These are phyloP conservation scores for Filosporella fistucella DNA, from an alignment of 495 filamentous ascomycete genomes.

Conservation along the genomic window DNA sequence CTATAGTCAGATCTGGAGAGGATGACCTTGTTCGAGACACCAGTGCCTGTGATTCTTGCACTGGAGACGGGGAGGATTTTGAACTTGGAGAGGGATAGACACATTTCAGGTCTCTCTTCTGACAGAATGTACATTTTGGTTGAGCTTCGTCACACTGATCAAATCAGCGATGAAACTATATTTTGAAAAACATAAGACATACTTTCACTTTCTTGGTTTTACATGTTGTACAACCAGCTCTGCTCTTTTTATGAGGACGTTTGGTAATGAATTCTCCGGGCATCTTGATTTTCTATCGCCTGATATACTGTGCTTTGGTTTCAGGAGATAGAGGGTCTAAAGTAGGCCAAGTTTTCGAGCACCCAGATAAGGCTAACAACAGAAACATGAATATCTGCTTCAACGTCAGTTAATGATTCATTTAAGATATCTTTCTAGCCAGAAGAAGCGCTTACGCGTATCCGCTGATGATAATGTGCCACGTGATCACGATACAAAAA, in stretches of 20 bases:
- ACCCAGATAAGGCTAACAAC: no score
- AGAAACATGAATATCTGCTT: no score
- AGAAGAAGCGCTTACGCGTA: no score
- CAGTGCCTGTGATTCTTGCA: constrained; percentile 2
- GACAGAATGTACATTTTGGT: constrained; percentile 41
- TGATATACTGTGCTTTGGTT: no score
- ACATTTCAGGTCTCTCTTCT: constrained; percentile 37
- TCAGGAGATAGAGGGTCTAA: no score
- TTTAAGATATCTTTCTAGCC: no score
- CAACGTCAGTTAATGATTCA: no score
- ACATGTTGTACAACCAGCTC: constrained; percentile 41
- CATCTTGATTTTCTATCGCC: constrained; percentile 7
- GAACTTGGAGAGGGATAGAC: constrained; percentile 26
- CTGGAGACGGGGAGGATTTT: constrained; percentile 12
- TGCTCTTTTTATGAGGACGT: constrained; percentile 46
- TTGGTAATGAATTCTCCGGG: constrained; percentile 28
- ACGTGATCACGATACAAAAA: no score
- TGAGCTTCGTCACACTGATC: constrained; percentile 44
- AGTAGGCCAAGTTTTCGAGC: no score
- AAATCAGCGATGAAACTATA: neutral
- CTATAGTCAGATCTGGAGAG: neutral
- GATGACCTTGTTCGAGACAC: neutral
- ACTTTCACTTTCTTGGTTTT: constrained; percentile 42
- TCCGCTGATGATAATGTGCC: no score
- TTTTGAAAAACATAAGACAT: neutral